phyloP scores from a whole-genome alignment of 495 filamentous ascomycete genomes.

The Hyaloscypha bicolor region DNA sequence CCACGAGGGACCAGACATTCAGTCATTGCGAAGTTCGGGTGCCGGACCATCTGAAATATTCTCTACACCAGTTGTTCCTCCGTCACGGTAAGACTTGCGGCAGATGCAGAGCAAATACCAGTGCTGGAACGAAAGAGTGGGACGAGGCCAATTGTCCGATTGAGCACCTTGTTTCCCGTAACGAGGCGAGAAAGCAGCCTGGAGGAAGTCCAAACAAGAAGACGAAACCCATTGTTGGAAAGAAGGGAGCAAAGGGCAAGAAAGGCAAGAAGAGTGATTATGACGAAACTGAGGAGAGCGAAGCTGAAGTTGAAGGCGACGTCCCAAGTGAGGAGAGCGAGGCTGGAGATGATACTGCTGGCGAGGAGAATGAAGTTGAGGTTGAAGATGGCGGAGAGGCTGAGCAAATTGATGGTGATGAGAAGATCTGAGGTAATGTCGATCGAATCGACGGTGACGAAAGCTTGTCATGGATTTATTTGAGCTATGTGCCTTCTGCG shows the following conservation, averaged over 20 bases:
- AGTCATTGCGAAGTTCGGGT: conserved; percentile 79
- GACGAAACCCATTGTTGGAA: not conserved
- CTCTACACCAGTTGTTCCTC: conserved; percentile 85
- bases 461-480: not conserved
- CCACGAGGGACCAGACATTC: conserved; percentile 71
- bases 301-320: conserved; percentile 3
- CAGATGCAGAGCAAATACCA: conserved; percentile 67
- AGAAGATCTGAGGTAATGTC: not conserved
- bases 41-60: conserved; percentile 86
- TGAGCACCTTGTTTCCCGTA: conserved; percentile 43
- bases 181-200: conserved; percentile 20
- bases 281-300: conserved; percentile 13
- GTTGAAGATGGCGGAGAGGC: not conserved
- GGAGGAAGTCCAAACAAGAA: conserved; percentile 3
- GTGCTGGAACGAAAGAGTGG: conserved; percentile 48
- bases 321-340: not conserved
- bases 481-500: not conserved
- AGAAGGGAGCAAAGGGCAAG: conserved; percentile 5
- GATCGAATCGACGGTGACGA: not conserved
- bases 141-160: conserved; percentile 45
- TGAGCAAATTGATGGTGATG: not conserved
- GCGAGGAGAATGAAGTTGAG: not conserved
- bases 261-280: conserved; percentile 11
- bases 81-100: conserved; percentile 81
- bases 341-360: not conserved